phyloP scores from a whole-genome alignment of 495 filamentous ascomycete genomes.

The Hypoxylon rickii region DNA sequence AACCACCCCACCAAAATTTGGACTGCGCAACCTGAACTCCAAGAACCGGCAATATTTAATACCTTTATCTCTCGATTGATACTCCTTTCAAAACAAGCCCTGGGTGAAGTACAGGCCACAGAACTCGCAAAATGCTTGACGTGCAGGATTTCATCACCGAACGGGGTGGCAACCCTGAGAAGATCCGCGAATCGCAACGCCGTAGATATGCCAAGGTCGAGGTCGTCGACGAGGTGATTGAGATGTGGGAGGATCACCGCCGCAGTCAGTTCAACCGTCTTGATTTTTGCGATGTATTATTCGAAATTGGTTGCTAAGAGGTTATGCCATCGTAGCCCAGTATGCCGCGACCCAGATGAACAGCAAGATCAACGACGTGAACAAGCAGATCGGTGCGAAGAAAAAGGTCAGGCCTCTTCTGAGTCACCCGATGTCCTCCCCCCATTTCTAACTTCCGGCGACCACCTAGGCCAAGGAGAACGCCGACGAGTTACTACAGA shows the following conservation, averaged over 20 bases:
- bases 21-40: constrained; percentile 2
- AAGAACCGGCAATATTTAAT: neutral
- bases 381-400: constrained; percentile 88
- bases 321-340: constrained; percentile 56
- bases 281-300: neutral
- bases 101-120: neutral
- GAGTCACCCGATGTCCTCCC: constrained; percentile 12
- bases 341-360: constrained; percentile 81
- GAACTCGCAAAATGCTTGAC: constrained; percentile 67
- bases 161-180: constrained; percentile 84
- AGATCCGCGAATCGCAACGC: constrained; percentile 87
- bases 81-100: neutral
- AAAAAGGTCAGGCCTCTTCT: constrained; percentile 71
- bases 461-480: constrained; percentile 76
- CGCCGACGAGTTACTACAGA: constrained; percentile 69
- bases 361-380: constrained; percentile 80
- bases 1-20: constrained; percentile 37
- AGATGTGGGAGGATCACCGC: constrained; percentile 84
- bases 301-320: neutral
- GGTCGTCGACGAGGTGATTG: constrained; percentile 87
- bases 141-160: constrained; percentile 81
- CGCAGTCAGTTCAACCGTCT: constrained; percentile 58
- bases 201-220: constrained; percentile 78
- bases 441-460: constrained; percentile 1
- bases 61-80: constrained; percentile 51